Evolutionary conservation across 139 green algal species (phyloP).

Genomic region (Nannochloris sp.): DNA sequence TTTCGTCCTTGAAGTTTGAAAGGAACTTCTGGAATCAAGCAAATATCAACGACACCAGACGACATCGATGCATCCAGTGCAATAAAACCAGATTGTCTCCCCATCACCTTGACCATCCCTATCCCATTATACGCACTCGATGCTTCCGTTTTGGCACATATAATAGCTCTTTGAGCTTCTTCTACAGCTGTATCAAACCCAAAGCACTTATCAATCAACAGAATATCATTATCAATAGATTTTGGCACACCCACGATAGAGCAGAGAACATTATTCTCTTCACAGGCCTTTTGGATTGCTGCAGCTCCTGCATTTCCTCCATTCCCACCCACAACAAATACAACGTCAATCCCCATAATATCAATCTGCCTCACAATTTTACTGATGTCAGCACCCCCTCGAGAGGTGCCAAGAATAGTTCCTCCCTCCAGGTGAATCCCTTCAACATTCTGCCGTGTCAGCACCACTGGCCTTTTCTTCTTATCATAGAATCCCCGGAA

Average conservation of each 20-base stretch:
- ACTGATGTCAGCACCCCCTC: constrained; percentile 84
- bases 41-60: constrained; percentile 49
- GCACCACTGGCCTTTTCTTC: constrained; percentile 62
- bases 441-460: constrained; percentile 76
- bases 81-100: constrained; percentile 74
- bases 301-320: constrained; percentile 76
- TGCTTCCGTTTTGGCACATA: constrained; percentile 62
- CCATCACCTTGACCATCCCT: constrained; percentile 85
- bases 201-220: constrained; percentile 70
- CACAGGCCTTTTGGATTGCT: constrained; percentile 61
- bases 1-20: constrained; percentile 75
- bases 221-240: constrained; percentile 98
- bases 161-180: constrained; percentile 53
- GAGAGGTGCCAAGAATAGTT: constrained; percentile 90
- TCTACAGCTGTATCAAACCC: constrained; percentile 82
- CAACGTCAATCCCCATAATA: constrained; percentile 92
- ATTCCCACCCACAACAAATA: constrained; percentile 92
- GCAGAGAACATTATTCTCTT: constrained; percentile 49
- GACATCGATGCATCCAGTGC: constrained; percentile 70
- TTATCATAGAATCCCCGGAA: constrained; percentile 78
- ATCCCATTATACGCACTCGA: constrained; percentile 51
- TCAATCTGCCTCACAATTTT: constrained; percentile 96
- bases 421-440: constrained; percentile 93
- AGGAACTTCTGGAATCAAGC: constrained; percentile 88
- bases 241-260: constrained; percentile 88